Percentiles rank a stretch among this genome's conserved stretches.
phyloP scores from a whole-genome alignment of 2,329 filamentous ascomycete species.

The Penicillium sclerotigenum region DNA sequence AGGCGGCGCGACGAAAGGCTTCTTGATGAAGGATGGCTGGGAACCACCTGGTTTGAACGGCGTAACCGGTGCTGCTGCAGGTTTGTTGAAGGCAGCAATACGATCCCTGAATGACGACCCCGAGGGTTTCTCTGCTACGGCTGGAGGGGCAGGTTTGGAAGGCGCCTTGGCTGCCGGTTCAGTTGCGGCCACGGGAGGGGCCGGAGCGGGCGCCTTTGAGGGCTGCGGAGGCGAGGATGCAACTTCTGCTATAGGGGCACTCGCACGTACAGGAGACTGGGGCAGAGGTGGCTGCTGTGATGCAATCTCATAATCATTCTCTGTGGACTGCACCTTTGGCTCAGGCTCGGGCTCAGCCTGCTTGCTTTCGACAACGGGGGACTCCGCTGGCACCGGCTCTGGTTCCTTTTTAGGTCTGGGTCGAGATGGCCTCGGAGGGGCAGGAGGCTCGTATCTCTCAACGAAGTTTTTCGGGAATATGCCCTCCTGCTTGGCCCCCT shows the following conservation, averaged over 20 bases:
- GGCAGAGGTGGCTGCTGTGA: slow-evolving; percentile 17
- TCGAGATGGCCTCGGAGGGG: slow-evolving; percentile 80
- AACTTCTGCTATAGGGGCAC: slow-evolving; percentile 25
- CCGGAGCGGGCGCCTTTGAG: slow-evolving; percentile 23
- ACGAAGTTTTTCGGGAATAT: slow-evolving; percentile 97
- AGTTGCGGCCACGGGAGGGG: slow-evolving; percentile 28
- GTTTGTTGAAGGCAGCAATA: slow-evolving; percentile 95
- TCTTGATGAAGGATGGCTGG: slow-evolving; percentile 77
- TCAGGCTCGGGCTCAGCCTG: slow-evolving; percentile 38
- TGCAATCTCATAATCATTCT: slow-evolving; percentile 26
- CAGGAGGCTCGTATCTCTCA: slow-evolving; percentile 87
- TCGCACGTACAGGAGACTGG: slow-evolving; percentile 22
- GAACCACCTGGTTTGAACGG: slow-evolving; percentile 77
- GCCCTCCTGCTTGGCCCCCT: slow-evolving; percentile 72
- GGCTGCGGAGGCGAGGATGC: slow-evolving; percentile 28
- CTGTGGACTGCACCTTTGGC: slow-evolving; percentile 22
- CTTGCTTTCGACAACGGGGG: slow-evolving; percentile 23
- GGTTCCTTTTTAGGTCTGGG: slow-evolving; percentile 66
- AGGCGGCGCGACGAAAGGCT: slow-evolving; percentile 92
- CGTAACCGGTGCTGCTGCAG: slow-evolving; percentile 77
- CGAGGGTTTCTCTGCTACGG: slow-evolving; percentile 67
- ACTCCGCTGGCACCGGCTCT: slow-evolving; percentile 33
- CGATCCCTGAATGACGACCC: slow-evolving; percentile 85
- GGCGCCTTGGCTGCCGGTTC: slow-evolving; percentile 39
- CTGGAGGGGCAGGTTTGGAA: slow-evolving; percentile 62